phyloP scores from a whole-genome alignment of 805 yeast species.

The Candida caryicola region DNA sequence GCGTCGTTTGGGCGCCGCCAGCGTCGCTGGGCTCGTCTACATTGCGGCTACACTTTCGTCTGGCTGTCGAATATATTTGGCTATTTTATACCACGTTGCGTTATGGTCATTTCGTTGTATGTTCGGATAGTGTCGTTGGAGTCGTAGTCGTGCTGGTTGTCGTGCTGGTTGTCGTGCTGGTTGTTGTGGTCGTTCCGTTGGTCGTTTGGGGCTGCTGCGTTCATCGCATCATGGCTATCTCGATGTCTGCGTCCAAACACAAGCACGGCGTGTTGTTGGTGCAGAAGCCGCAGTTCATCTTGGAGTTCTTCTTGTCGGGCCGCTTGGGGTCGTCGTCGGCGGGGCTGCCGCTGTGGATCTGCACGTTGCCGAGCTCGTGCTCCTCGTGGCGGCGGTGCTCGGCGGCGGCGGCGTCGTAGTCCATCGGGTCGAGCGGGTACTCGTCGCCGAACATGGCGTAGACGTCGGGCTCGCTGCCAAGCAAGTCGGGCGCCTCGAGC shows the following conservation, averaged over 20 bases:
- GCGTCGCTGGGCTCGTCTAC: too few relatives aligned
- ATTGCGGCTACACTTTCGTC: too few relatives aligned
- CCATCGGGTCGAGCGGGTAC: neutral
- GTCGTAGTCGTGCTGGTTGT: too few relatives aligned
- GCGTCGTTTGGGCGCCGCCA: too few relatives aligned
- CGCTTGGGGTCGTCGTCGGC: conserved; percentile 2
- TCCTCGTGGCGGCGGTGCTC: conserved; percentile 5
- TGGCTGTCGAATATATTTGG: too few relatives aligned
- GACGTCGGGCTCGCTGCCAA: conserved; percentile 6
- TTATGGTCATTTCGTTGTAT: too few relatives aligned
- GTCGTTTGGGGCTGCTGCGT: too few relatives aligned
- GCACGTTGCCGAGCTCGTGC: conserved; percentile 11
- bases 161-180: too few relatives aligned
- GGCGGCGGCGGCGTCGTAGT: neutral
- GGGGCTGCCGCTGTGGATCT: conserved; percentile 8
- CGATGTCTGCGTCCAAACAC: conserved; percentile 38
- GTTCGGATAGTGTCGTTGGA: too few relatives aligned
- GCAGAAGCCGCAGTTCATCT: conserved; percentile 36
- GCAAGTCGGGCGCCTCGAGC: neutral
- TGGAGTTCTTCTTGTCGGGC: conserved; percentile 15
- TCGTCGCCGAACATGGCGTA: conserved; percentile 3
- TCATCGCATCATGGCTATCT: conserved; percentile 6
- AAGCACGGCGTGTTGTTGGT: conserved; percentile 39
- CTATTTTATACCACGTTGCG: too few relatives aligned
- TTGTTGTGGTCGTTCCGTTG: too few relatives aligned